phyloP scores from a whole-genome alignment of 768 basidiomycete genomes.

The Termitomyces sp. region DNA sequence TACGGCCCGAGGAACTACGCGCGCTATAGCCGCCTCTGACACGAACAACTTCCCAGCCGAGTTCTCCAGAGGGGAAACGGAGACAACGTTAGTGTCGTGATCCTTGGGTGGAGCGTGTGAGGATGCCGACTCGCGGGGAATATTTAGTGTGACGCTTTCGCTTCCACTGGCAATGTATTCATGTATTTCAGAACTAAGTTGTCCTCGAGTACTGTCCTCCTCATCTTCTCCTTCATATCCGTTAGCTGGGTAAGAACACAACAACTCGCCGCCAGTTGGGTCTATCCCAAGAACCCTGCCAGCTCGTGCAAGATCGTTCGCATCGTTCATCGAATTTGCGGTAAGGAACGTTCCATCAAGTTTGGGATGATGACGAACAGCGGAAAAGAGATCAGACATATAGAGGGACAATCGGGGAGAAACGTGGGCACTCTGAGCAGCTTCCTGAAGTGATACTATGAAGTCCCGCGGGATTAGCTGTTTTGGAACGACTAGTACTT shows the following conservation, averaged over 20 bases:
- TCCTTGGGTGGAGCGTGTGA: not conserved
- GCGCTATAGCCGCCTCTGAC: slow-evolving; percentile 69
- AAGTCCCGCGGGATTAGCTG: slow-evolving; percentile 23
- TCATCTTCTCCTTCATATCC: slow-evolving; percentile 2
- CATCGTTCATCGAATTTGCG: slow-evolving; percentile 53
- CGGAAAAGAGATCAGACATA: slow-evolving; percentile 66
- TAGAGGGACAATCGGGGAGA: slow-evolving; percentile 55
- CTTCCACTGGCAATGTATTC: slow-evolving; percentile 14
- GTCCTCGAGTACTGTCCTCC: not conserved
- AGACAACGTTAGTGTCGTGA: not conserved
- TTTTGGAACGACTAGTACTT: slow-evolving; percentile 21
- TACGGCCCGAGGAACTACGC: slow-evolving; percentile 66
- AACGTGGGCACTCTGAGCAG: slow-evolving; percentile 34
- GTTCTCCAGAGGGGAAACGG: slow-evolving; percentile 1
- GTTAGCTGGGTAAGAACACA: not conserved
- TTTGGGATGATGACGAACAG: slow-evolving; percentile 63
- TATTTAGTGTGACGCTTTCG: slow-evolving; percentile 7
- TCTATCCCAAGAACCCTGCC: slow-evolving; percentile 60
- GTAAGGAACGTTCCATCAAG: slow-evolving; percentile 69
- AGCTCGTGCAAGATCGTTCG: slow-evolving; percentile 61
- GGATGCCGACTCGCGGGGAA: slow-evolving; percentile 9
- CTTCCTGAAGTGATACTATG: slow-evolving; percentile 22
- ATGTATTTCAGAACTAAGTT: slow-evolving; percentile 1
- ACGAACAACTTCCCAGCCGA: slow-evolving; percentile 43
- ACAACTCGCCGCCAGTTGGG: slow-evolving; percentile 52